These are phyloP conservation scores for Deinandra increscens DNA, from an alignment of 129 eudicot genomes.

Conservation along the genomic window DNA sequence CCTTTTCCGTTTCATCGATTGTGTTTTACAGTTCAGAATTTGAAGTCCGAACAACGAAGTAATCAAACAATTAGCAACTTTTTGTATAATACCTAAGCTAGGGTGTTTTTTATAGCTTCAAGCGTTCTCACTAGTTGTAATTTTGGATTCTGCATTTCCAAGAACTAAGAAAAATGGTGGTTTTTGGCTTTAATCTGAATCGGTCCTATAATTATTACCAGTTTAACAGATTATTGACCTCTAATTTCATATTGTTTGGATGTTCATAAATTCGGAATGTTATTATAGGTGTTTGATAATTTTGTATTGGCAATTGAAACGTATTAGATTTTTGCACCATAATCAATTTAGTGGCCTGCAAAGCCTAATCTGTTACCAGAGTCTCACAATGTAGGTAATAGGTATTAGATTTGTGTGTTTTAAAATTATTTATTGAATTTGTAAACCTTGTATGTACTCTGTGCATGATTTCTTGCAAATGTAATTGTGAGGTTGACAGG, in stretches of 20 bases:
- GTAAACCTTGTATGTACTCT: no score
- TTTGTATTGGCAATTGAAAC: constrained; percentile 16
- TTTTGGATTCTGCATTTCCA: constrained; percentile 6
- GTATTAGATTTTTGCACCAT: not conserved
- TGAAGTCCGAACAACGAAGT: constrained; percentile 14
- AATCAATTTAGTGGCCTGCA: not conserved
- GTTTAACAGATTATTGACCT: constrained; percentile 5
- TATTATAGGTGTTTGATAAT: constrained; percentile 1
- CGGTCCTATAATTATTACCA: constrained; percentile 6
- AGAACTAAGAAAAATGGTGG: not conserved
- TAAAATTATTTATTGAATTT: no score
- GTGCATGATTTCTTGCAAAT: not conserved
- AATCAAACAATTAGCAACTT: constrained; percentile 14
- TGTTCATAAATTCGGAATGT: not conserved
- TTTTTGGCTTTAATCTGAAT: constrained; percentile 11
- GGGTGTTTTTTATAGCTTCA: constrained; percentile 14
- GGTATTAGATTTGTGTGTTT: no score
- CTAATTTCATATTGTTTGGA: not conserved
- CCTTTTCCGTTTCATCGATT: constrained; percentile 25
- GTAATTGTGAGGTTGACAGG: constrained; percentile 9
- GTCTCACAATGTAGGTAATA: not conserved
- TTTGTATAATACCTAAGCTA: constrained; percentile 8
- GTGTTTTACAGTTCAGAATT: not conserved
- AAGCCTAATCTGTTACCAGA: constrained; percentile 16
- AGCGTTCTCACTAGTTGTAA: constrained; percentile 19